Conservation (phyloP, 1,284 basidiomycete genomes). For the Serendipita sp. region DNA sequence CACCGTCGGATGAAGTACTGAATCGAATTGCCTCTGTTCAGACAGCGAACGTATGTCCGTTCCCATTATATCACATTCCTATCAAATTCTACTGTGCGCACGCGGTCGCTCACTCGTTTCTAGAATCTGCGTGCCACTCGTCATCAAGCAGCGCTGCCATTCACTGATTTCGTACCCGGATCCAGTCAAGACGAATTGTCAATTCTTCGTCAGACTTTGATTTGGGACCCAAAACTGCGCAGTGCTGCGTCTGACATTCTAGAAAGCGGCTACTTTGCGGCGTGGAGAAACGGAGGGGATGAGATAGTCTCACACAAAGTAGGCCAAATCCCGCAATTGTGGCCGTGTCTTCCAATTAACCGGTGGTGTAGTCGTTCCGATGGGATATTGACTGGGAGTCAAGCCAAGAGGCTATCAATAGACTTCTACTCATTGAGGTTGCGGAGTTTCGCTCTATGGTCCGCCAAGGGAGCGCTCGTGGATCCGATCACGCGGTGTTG, state of each 20-base stretch:
- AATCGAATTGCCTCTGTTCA: not conserved
- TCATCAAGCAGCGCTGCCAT: not conserved
- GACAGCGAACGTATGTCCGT: not conserved
- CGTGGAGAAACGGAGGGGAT: not conserved
- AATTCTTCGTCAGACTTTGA: not conserved
- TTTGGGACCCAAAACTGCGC: not conserved
- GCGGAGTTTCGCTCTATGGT: not conserved
- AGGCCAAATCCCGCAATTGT: not conserved
- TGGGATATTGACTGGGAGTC: not conserved
- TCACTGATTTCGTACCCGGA: not conserved
- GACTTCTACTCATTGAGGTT: not conserved
- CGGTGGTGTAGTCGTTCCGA: not conserved
- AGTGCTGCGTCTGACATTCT: not conserved
- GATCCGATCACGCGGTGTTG: not conserved
- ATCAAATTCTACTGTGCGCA: not conserved
- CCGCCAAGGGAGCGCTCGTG: not conserved
- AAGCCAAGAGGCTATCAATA: not conserved
- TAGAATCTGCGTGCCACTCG: not conserved
- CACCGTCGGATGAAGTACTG: not conserved
- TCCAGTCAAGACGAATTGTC: not conserved
- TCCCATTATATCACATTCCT: not conserved
- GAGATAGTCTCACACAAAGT: slow-evolving; percentile 1
- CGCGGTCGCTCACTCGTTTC: not conserved
- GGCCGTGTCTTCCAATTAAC: not conserved
- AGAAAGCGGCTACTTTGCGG: not conserved